Base-by-base conservation (phyloP, 768 basidiomycete species). In the Sporobolomyces pararoseus region DNA sequence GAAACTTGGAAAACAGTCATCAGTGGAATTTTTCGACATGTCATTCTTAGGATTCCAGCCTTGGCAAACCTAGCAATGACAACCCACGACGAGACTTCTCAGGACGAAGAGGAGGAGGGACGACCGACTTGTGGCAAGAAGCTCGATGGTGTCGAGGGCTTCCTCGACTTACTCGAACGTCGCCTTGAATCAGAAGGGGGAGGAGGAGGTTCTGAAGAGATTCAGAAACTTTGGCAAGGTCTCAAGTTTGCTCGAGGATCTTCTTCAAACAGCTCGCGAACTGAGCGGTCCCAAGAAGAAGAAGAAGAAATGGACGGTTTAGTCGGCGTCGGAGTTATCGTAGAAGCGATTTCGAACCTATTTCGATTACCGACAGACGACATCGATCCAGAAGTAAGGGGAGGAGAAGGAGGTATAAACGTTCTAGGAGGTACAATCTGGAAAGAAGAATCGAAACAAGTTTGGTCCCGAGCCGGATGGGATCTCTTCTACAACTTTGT, bases 401-500 rank as follows among this genome's bases (percentile, higher is more conserved):
- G 34, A 13, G 21, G 46, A 16, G 21, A 23, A 9, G 1, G 55
- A 57, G 0, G 53, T 7, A 37, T 73, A 19, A n/a, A 23, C 12
- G 4, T 74, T 0, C 66, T 74, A 21, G 72, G 72, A 10, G 72
- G 65, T 5, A 60, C 39, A 21, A 63, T 67, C 4, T 67, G 55
- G 53, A 70, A 70, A 42, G 39, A 51, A 9, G 19, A 31, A 25
- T 9, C 16, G 12, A 6, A 4, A 7, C 25, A 3, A 27, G 61
- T 58, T 1, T 59, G 68, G 65, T 25, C 68, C 0, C 57, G 63
- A 0, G 58, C 64, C 21, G 66, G 31, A 1, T 74, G 72, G 72
- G 72, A 74, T 53, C 54, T 74, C 7, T 70, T 74, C 63, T 70
- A 74, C 23, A 39, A 37, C 6, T 66, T 74, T 34, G 29, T 74